Conservation (phyloP, 2,329 filamentous ascomycete species). For the Penicillium sp. region DNA sequence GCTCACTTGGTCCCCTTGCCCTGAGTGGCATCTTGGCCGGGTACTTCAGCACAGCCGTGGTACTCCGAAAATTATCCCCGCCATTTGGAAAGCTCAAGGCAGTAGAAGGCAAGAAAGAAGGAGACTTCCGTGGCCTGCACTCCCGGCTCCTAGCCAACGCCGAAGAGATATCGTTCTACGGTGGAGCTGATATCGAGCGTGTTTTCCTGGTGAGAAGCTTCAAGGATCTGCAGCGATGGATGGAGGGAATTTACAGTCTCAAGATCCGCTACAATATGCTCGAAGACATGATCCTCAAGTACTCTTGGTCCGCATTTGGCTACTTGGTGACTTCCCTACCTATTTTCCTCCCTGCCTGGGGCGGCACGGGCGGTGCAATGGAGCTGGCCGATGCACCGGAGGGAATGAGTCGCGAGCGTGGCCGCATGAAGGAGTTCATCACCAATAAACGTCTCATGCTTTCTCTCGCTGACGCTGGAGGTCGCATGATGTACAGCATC, state of each 20-base stretch:
- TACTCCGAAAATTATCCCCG: constrained; percentile 82
- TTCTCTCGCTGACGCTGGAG: constrained; percentile 91
- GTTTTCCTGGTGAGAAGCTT: constrained; percentile 89
- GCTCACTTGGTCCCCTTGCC: constrained; percentile 83
- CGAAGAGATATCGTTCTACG: constrained; percentile 97
- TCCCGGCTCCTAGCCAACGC: constrained; percentile 92
- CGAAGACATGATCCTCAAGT: constrained; percentile 96
- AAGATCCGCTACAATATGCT: constrained; percentile 99
- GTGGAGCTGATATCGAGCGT: constrained; percentile 92
- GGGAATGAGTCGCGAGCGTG: constrained; percentile 60
- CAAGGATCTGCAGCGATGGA: constrained; percentile 88
- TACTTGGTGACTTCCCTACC: constrained; percentile 91
- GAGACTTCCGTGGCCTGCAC: constrained; percentile 89
- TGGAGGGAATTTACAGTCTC: constrained; percentile 97
- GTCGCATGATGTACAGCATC: constrained; percentile 99
- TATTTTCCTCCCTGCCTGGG: constrained; percentile 92
- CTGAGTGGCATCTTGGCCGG: constrained; percentile 83
- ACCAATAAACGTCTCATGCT: constrained; percentile 99
- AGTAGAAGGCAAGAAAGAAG: constrained; percentile 90
- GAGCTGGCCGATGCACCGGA: constrained; percentile 56
- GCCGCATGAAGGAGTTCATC: constrained; percentile 97
- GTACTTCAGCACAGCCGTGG: constrained; percentile 90
- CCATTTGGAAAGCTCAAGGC: constrained; percentile 97
- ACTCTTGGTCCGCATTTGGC: constrained; percentile 97
- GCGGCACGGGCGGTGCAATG: constrained; percentile 71